Evolutionary conservation across 2,329 filamentous ascomycete genomes (phyloP).

Genomic region (Hypoxylon sp.): DNA sequence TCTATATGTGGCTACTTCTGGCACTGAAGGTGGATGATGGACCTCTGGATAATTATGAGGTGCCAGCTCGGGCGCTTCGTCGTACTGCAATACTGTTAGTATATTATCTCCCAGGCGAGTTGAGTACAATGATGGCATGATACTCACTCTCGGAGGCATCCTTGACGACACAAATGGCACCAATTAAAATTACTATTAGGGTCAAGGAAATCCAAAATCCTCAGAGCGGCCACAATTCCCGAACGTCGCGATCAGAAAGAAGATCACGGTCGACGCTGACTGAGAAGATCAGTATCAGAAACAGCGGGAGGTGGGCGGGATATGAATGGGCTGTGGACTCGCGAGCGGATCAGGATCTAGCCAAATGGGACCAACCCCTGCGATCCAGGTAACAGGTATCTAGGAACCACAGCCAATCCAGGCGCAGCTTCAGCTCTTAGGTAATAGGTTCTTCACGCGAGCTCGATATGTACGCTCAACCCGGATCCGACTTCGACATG

Average conservation of each 20-base stretch:
- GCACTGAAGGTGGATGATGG: slow-evolving; percentile 50
- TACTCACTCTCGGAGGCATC: slow-evolving; percentile 49
- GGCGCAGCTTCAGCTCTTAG: slow-evolving; percentile 11
- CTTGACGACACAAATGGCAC: slow-evolving; percentile 5
- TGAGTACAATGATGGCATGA: slow-evolving; percentile 1
- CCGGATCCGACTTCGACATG: slow-evolving; percentile 20
- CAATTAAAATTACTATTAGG: slow-evolving; percentile 14
- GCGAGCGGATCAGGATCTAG: slow-evolving; percentile 31
- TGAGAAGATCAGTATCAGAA: slow-evolving; percentile 22
- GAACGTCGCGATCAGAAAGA: slow-evolving; percentile 28
- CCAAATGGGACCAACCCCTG: slow-evolving; percentile 28
- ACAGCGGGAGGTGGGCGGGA: slow-evolving; percentile 20
- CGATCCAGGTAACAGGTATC: slow-evolving; percentile 26
- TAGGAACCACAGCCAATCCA: slow-evolving; percentile 30
- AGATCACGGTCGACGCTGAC: slow-evolving; percentile 31
- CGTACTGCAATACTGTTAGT: slow-evolving; percentile 46
- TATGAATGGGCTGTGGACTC: slow-evolving; percentile 40
- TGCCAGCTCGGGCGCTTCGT: slow-evolving; percentile 54
- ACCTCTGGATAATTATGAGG: slow-evolving; percentile 50
- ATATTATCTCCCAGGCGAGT: background rate
- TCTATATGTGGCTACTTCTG: slow-evolving; percentile 45
- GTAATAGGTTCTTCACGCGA: slow-evolving; percentile 29
- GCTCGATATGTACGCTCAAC: slow-evolving; percentile 14
- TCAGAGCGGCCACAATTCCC: slow-evolving; percentile 6
- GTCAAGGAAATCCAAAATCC: slow-evolving; percentile 3